phyloP scores from a whole-genome alignment of 495 filamentous ascomycete species.

The Astrothelium macrocarpum region DNA sequence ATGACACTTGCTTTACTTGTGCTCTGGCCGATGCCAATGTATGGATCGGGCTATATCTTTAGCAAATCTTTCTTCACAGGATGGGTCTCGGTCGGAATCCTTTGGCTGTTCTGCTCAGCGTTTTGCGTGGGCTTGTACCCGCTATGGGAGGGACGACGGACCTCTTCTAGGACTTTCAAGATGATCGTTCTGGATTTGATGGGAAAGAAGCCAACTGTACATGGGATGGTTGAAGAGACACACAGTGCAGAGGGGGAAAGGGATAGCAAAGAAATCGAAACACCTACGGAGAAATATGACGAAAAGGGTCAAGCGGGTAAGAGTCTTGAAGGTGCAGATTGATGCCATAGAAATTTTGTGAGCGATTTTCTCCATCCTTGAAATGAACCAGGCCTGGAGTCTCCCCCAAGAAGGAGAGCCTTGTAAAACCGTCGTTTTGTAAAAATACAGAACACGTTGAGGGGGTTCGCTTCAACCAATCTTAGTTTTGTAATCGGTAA shows the following conservation, averaged over 20 bases:
- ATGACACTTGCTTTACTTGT: constrained; percentile 71
- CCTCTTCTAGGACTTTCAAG: constrained; percentile 53
- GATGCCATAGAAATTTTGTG: neutral
- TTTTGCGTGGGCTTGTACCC: constrained; percentile 68
- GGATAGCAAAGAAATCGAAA: constrained; percentile 16
- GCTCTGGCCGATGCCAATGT: constrained; percentile 94
- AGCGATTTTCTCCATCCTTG: neutral
- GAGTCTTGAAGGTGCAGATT: neutral
- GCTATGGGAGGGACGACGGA: constrained; percentile 67
- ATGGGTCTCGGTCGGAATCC: constrained; percentile 76
- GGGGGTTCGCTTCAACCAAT: too few species aligned
- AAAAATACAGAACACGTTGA: too few species aligned
- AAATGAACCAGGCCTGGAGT: too few species aligned
- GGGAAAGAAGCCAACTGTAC: constrained; percentile 39
- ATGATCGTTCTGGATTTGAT: constrained; percentile 59
- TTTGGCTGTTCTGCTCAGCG: constrained; percentile 75
- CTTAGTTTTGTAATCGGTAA: too few species aligned
- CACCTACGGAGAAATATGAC: constrained; percentile 20
- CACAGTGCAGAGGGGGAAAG: constrained; percentile 19
- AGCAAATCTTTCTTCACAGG: constrained; percentile 87
- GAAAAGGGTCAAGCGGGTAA: neutral
- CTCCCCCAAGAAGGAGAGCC: too few species aligned
- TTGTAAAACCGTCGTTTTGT: too few species aligned
- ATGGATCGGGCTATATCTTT: constrained; percentile 78
- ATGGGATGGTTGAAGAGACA: constrained; percentile 20